phyloP scores from a whole-genome alignment of 225 moss, liverwort and hornwort genomes.

The Physcomitrium patens region DNA sequence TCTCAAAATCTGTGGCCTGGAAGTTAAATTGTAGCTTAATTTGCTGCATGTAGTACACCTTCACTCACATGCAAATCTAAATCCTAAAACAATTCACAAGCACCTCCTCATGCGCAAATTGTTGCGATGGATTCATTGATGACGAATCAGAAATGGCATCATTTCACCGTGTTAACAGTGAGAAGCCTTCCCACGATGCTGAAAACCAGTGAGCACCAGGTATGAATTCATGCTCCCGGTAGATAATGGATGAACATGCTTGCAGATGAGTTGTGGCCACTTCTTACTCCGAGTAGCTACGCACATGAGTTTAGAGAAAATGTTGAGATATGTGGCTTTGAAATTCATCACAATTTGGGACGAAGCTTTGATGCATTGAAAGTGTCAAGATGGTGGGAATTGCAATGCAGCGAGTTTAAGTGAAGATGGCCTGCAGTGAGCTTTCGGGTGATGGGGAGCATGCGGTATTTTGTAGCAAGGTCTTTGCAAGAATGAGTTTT shows the following conservation, averaged over 20 bases:
- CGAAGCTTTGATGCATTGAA: neutral
- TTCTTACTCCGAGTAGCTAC: neutral
- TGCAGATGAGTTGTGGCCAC: too few relatives aligned
- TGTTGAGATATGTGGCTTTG: neutral
- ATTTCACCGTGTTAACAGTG: too few relatives aligned
- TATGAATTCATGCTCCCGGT: neutral
- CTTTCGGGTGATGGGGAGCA: neutral
- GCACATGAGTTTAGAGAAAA: neutral
- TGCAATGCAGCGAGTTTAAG: neutral
- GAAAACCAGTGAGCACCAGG: constrained; percentile 19
- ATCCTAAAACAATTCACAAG: neutral
- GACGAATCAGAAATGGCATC: neutral
- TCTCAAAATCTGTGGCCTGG: neutral
- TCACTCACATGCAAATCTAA: neutral
- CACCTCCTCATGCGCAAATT: neutral
- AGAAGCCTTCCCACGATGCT: too few relatives aligned
- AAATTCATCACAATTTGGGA: neutral
- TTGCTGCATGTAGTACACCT: neutral
- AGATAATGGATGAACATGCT: neutral
- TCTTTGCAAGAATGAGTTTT: neutral
- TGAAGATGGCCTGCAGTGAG: constrained; percentile 6
- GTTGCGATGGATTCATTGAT: neutral
- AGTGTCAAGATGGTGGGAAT: neutral
- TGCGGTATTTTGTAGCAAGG: neutral
- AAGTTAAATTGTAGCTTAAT: neutral